Percentiles rank a stretch among this genome's conserved stretches.
These are phyloP conservation scores for Nidularia pulvinata DNA, from an alignment of 768 basidiomycete species.

Conservation along the genomic window DNA sequence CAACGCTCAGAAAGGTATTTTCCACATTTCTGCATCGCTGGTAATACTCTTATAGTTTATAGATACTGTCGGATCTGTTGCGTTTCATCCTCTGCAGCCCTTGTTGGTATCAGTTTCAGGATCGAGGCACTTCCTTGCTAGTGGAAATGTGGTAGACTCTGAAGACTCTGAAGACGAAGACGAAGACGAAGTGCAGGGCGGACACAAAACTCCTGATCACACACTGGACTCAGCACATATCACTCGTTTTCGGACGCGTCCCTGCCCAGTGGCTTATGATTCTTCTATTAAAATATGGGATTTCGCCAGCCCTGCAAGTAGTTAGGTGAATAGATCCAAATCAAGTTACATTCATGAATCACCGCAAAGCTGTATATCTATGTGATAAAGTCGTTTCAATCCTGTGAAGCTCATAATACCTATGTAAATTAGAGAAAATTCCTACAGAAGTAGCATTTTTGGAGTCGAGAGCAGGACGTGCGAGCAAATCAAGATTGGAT, in stretches of 20 bases:
- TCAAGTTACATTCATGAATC: no score
- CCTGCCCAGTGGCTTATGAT: constrained; percentile 26
- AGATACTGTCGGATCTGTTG: constrained; percentile 77
- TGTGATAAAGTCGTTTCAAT: no score
- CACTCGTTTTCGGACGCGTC: constrained; percentile 5
- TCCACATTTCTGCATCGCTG: not conserved
- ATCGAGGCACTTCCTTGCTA: constrained; percentile 62
- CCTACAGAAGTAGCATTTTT: no score
- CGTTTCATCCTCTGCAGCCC: constrained; percentile 69
- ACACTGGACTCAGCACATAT: not conserved
- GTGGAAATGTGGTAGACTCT: constrained; percentile 18
- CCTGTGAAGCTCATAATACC: no score
- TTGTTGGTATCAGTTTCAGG: constrained; percentile 69
- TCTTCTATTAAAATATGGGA: constrained; percentile 31
- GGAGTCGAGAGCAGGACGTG: no score
- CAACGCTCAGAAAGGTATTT: constrained; percentile 57
- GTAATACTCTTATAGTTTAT: not conserved
- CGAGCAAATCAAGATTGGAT: no score
- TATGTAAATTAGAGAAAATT: no score
- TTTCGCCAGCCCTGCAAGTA: constrained; percentile 4
- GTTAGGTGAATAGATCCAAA: no score
- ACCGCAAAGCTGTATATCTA: not conserved
- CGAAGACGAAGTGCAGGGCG: constrained; percentile 4
- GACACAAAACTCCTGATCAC: not conserved
- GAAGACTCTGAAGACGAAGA: constrained; percentile 19